Conservation (phyloP, 2,329 filamentous ascomycete genomes). For the Aspergillus quadricinctus region DNA sequence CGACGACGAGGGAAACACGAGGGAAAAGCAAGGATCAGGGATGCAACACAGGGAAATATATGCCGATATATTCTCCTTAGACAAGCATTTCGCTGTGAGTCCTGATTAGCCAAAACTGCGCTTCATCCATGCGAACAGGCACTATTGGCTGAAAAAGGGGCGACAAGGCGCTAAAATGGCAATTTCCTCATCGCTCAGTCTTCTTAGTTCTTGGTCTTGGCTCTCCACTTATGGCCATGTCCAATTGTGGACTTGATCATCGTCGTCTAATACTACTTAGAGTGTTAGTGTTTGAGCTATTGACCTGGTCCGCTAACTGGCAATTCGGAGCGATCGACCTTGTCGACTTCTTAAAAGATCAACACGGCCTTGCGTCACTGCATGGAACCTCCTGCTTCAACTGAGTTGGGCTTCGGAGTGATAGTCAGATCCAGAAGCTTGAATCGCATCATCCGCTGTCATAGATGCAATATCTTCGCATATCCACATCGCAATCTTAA, state of each 20-base stretch:
- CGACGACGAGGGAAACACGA: neutral
- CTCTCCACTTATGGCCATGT: neutral
- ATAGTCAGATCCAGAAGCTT: neutral
- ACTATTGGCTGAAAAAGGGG: too few species aligned
- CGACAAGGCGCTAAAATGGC: neutral
- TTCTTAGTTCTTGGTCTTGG: too few species aligned
- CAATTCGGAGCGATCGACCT: neutral
- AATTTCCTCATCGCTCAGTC: neutral
- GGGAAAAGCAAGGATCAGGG: neutral
- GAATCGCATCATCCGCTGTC: slow-evolving; percentile 11
- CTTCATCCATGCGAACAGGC: too few species aligned
- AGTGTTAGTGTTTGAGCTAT: neutral
- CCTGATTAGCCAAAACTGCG: neutral
- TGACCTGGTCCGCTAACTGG: neutral
- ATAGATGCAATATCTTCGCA: neutral
- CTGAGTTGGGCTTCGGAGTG: neutral
- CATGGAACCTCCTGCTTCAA: too few species aligned
- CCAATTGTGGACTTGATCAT: neutral
- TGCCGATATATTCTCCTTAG: neutral
- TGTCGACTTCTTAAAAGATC: too few species aligned
- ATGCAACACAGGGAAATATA: neutral
- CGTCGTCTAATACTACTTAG: neutral
- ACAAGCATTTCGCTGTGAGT: neutral
- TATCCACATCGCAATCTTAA: neutral
- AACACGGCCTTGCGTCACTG: neutral